Percentiles rank a stretch among this genome's conserved stretches.
Conservation (phyloP, 2,329 filamentous ascomycete genomes). For the Verticillium tricorpus region DNA sequence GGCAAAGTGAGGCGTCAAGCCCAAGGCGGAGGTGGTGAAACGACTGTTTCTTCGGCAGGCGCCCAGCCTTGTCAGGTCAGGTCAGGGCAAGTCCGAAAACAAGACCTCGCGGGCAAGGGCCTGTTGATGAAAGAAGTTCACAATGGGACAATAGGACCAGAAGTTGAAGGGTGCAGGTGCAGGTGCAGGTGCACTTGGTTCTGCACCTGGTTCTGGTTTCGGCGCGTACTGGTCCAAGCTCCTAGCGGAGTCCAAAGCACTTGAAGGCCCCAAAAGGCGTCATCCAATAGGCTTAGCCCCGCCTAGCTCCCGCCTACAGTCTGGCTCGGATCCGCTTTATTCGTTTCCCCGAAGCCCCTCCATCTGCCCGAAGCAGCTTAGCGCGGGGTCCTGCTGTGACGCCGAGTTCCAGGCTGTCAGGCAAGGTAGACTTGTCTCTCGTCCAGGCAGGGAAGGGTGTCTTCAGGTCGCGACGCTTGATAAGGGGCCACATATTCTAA, state of each 20-base stretch:
- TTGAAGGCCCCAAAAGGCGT: background rate
- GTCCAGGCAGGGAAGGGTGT: background rate
- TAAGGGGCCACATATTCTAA: background rate
- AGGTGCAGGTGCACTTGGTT: too few relatives aligned
- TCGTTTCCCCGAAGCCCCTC: slow-evolving; percentile 7
- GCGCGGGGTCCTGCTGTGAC: slow-evolving; percentile 10
- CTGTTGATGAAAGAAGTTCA: background rate
- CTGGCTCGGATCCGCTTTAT: background rate
- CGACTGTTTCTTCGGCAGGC: background rate
- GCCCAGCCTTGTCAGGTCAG: background rate
- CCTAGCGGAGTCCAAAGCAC: background rate
- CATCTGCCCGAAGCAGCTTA: slow-evolving; percentile 9
- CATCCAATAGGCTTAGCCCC: background rate
- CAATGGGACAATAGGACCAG: background rate
- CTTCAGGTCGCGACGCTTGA: background rate
- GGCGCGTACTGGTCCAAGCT: background rate
- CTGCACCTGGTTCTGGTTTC: background rate
- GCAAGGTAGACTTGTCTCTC: slow-evolving; percentile 1
- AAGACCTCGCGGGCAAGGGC: background rate
- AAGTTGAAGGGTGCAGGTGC: background rate
- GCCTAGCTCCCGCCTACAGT: background rate
- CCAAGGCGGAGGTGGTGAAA: background rate
- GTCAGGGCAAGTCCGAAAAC: background rate
- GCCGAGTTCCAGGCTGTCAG: background rate
- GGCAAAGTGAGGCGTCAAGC: background rate